Evolutionary conservation across 371 early-diverging fungal genomes (phyloP), one percentile per base, ranked within the genome.

Genomic region (Aphelidium insulamus): DNA sequence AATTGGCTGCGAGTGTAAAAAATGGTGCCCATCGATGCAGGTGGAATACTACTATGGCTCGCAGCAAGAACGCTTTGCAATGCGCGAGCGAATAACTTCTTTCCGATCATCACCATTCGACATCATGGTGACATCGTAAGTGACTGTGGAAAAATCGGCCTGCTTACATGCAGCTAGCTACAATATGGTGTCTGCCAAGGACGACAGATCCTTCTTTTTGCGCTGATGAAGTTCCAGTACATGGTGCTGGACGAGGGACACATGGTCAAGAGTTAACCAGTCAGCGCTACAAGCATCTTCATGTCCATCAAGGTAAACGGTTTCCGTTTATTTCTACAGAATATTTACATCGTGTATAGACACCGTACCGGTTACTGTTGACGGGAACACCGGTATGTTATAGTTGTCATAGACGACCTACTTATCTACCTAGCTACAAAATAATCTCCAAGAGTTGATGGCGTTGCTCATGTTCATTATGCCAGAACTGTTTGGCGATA

Each of bases 231-330:
- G 33, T 56, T 61, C 44, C 40, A 58, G 32, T 58, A 72, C 3
- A 51, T 92, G 42, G 75, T 95, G 22, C 45, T 95, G 24, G 97
- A 95, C 49, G 97, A 95, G 54, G 97, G 92, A 0, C 97, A 86
- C 39, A 78, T 84, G 81, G 62, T 86, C 36, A 85, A 77, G 53
- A 77, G 76, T 44, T 74, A 26, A 74, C 68, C 26, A 77, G 75
- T 38, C 54, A 61, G 10, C 58, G 91, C 10, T 88, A 87, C 57
- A 66, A 74, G 40, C 58, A 69, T 39, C 48, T 90, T 42, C 16
- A 77, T 71, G 63, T 45, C 53, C 26, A 58, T 83, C 38, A 55
- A 59, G 43, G 49, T n/a, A n/a, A n/a, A n/a, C n/a, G 55, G 9
- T 19, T 32, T 39, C 18, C 36, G 40, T 24, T 46, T 53, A 14